Evolutionary conservation across 208 protist genomes (phyloP), one percentile per base, ranked within the genome.

Genomic region (Leishmania guyanensis): DNA sequence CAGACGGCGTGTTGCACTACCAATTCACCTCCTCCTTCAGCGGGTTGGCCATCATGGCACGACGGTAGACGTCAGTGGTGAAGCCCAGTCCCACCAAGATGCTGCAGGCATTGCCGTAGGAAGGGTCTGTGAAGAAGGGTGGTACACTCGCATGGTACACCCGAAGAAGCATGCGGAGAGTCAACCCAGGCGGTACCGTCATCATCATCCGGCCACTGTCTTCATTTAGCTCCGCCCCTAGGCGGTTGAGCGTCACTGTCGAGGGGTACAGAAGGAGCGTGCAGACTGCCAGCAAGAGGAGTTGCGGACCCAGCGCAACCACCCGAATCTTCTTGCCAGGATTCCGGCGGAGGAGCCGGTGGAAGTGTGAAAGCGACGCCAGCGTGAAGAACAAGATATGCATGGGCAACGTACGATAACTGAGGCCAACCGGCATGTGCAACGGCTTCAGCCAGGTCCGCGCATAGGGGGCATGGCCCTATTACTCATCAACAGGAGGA

Each of bases 101-200:
- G 77, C 93, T 91, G 81, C 92, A 91, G 43, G 93, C 70, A 43
- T 80, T 82, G 36, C 78, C 79, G 84, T 95, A 95, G 51, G 93
- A 81, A 5, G 93, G 86, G 58, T 91, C 82, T 0, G 86, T 85
- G 86, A 87, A 93, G 51, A 96, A 64, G 53, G 93, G 93, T 5
- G 89, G 84, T 26, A 86, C 71, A 66, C 89, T 87, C 9, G 91
- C 77, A 79, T 91, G 88, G 39, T 91, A 68, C 29, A 96, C 87
- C 68, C 93, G 93, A 66, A 94, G 85, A 6, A 96, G 83, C 93
- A 96, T 96, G 77, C 83, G 87, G 26, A 94, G 69, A 29, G 91
- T 84, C 65, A 96, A 62, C 10, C 89, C 89, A n/a, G 93, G 78
- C 33, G 93, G 93, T 14, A 93, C 75, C 8, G 82, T 71, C 83